phyloP scores from a whole-genome alignment of 2,329 filamentous ascomycete genomes.

The Metarhizium robertsii region DNA sequence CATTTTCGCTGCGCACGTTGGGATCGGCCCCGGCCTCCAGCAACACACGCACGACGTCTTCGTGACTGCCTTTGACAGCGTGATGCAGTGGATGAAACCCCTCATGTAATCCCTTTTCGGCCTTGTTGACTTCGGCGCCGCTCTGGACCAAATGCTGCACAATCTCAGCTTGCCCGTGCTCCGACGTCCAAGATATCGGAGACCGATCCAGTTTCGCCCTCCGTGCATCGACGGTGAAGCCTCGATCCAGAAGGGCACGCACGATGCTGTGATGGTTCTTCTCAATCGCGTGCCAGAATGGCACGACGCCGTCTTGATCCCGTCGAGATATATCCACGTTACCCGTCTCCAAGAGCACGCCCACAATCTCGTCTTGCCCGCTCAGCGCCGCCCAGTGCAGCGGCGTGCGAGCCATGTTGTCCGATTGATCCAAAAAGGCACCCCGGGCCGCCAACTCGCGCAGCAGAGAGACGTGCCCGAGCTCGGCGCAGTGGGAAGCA shows the following conservation, averaged over 20 bases:
- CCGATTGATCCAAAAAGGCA: slow-evolving; percentile 3
- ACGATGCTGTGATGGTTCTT: not conserved
- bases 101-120: not conserved
- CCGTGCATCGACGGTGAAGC: not conserved
- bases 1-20: not conserved
- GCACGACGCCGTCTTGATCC: too few relatives aligned
- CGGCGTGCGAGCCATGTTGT: slow-evolving; percentile 3
- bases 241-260: not conserved
- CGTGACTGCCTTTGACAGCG: not conserved
- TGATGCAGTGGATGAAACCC: not conserved
- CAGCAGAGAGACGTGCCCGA: slow-evolving; percentile 4
- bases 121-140: not conserved
- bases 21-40: not conserved
- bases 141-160: not conserved
- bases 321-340: too few relatives aligned
- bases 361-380: not conserved
- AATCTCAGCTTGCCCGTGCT: not conserved
- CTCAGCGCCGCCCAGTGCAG: slow-evolving; percentile 3
- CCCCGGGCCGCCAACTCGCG: slow-evolving; percentile 1
- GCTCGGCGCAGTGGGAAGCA: slow-evolving; percentile 8
- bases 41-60: not conserved
- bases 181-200: not conserved
- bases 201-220: not conserved
- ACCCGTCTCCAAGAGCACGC: not conserved
- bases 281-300: too few relatives aligned